These are phyloP conservation scores for Leccinum sublutescens DNA, from an alignment of 768 basidiomycete species.

Conservation along the genomic window DNA sequence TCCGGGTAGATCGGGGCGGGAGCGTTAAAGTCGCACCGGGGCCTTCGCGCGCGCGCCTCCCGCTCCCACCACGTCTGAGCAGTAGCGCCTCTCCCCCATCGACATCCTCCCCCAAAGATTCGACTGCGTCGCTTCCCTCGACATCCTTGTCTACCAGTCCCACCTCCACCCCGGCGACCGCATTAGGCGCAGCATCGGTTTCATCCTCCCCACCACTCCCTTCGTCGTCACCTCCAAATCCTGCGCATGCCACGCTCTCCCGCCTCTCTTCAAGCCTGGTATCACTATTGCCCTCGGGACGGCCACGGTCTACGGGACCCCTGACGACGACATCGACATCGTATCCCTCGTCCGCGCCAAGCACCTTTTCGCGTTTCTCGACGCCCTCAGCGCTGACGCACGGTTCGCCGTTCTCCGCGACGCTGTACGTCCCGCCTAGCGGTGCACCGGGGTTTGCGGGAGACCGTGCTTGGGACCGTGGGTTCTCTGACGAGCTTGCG, in stretches of 20 bases:
- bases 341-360: slow-evolving; percentile 13
- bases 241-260: slow-evolving; percentile 40
- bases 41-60: slow-evolving; percentile 11
- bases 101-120: slow-evolving; percentile 16
- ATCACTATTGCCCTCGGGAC: slow-evolving; percentile 40
- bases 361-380: slow-evolving; percentile 12
- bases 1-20: slow-evolving; percentile 5
- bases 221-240: slow-evolving; percentile 3
- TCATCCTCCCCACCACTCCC: neutral
- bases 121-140: slow-evolving; percentile 13
- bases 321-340: slow-evolving; percentile 3
- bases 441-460: slow-evolving; percentile 82
- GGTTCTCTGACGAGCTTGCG: slow-evolving; percentile 50
- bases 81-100: slow-evolving; percentile 25
- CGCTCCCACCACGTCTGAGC: slow-evolving; percentile 25
- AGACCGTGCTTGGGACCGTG: slow-evolving; percentile 67
- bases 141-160: neutral
- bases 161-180: neutral
- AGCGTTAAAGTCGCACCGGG: slow-evolving; percentile 13
- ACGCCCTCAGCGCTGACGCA: slow-evolving; percentile 35
- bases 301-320: slow-evolving; percentile 12
- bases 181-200: neutral
- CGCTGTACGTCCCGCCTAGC: slow-evolving; percentile 45
- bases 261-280: slow-evolving; percentile 51
- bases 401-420: slow-evolving; percentile 50